A percentile compares a stretch with the other conserved stretches of the same genome.
These are phyloP conservation scores for Botryotinia globosa DNA, from an alignment of 2,329 filamentous ascomycete genomes.

Conservation along the genomic window DNA sequence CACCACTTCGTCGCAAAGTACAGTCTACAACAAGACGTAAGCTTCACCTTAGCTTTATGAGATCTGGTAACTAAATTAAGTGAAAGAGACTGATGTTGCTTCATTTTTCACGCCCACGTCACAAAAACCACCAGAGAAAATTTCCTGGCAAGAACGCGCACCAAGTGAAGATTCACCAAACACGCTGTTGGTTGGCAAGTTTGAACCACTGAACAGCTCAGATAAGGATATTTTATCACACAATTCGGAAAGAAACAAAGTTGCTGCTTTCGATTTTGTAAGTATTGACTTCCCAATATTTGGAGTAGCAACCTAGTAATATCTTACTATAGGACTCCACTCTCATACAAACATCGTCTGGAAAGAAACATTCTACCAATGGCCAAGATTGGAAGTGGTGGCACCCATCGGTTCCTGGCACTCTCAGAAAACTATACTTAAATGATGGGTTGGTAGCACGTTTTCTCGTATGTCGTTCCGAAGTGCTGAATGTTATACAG, in stretches of 20 bases:
- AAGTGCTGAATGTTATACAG: conserved; percentile 42
- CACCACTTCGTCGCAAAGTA: conserved; percentile 38
- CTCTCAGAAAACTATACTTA: conserved; percentile 62
- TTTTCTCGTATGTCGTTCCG: conserved; percentile 9
- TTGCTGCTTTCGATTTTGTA: conserved; percentile 70
- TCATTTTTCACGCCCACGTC: conserved; percentile 87
- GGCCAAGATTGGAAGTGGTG: conserved; percentile 94
- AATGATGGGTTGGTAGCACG: conserved; percentile 58
- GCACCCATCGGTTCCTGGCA: conserved; percentile 66
- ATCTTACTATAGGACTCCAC: conserved; percentile 69
- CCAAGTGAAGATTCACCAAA: conserved; percentile 47
- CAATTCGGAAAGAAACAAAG: conserved; percentile 49
- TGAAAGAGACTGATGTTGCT: conserved; percentile 63
- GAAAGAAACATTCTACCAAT: conserved; percentile 70
- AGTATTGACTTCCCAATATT: conserved; percentile 17
- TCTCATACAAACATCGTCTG: conserved; percentile 74
- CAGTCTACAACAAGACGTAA: conserved; percentile 39
- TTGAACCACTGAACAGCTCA: conserved; percentile 48
- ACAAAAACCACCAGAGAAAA: conserved; percentile 75
- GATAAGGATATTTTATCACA: conserved; percentile 7
- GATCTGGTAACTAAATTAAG: conserved; percentile 22
- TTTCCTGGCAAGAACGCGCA: conserved; percentile 68
- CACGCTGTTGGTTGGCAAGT: conserved; percentile 73
- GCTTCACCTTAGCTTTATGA: conserved; percentile 9
- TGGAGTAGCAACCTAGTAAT: neutral